Evolutionary conservation across 129 eudicot genomes (phyloP), one percentile per base, ranked within the genome.

Genomic region (Logfia minima): DNA sequence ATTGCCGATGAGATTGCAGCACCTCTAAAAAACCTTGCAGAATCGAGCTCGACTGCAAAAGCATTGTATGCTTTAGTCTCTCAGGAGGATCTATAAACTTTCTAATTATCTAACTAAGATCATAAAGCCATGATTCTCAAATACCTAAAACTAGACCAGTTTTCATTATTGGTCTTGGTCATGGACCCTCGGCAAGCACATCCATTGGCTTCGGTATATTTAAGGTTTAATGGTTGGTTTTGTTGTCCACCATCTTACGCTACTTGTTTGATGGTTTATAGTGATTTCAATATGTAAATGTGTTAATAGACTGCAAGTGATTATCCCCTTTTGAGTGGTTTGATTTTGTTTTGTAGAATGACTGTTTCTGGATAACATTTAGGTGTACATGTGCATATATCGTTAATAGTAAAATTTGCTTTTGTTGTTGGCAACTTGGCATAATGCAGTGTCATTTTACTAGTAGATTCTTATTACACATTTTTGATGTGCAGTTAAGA

Each of bases 31-130:
- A 55, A 75, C 85, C 89, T 92, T 68, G 76, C 75, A 61, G 95
- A 85, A 72, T 89, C 77, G 45, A 92, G 87, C 74, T 87, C 87
- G 85, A 87, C 84, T 4, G 97, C 95, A 1, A 85, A 73, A 79
- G 85, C 89, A 73, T 79, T 92, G 51, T 72, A 74, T 77, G 76
- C 77, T 39, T 75, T 80, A 24, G 68, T 85, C 32, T 82, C 72
- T 28, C 70, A 35, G 70, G 81, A 84, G 58, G 70, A 66, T 79
- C 56, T 35, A 39, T 77, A 23, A 60, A 26, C 71, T 61, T 60
- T 58, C 5, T 35, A 22, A 19, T 28, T 18, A 71, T 76, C 62
- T 72, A 68, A 41, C 24, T 66, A 74, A 51, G 75, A 56, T 61
- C 66, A 70, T 70, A 43, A 11, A 60, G 9, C 64, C 53, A 65